Conservation (phyloP, 768 basidiomycete genomes). For the Punctularia strigosozonata region DNA sequence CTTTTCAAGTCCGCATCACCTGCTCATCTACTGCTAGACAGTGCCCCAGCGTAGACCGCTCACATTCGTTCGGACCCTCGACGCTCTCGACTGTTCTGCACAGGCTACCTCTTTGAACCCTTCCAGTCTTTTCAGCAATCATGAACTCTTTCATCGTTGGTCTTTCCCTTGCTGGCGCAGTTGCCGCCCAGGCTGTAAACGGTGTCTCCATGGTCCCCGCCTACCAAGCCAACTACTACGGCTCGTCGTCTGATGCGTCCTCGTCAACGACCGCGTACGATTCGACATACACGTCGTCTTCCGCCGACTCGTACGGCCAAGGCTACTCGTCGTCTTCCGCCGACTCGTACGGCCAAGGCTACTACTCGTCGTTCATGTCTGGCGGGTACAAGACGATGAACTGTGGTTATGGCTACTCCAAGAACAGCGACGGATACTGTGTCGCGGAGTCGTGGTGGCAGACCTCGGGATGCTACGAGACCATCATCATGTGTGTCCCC, state of each 20-base stretch:
- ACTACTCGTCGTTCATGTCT: conserved; percentile 41
- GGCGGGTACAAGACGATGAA: conserved; percentile 57
- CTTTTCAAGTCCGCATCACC: conserved; percentile 28
- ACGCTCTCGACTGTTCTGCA: neutral
- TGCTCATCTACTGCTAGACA: conserved; percentile 51
- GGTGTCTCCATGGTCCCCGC: conserved; percentile 21
- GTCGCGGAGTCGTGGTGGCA: conserved; percentile 33
- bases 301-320: conserved; percentile 13
- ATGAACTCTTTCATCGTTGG: conserved; percentile 55
- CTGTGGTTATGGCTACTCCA: conserved; percentile 63
- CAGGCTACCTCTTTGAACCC: conserved; percentile 32
- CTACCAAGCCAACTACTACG: conserved; percentile 9
- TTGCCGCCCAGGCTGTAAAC: conserved; percentile 43
- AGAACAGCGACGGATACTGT: conserved; percentile 45
- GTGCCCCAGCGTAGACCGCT: conserved; percentile 70
- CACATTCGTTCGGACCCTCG: conserved; percentile 15
- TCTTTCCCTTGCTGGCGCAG: conserved; percentile 45
- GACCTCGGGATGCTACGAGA: conserved; percentile 45
- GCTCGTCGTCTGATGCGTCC: conserved; percentile 23
- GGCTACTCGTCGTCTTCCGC: conserved; percentile 3
- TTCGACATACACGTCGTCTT: conserved; percentile 21
- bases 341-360: conserved; percentile 5
- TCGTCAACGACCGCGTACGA: conserved; percentile 17
- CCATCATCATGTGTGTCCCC: conserved; percentile 42
- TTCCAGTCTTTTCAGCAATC: conserved; percentile 29